Percentiles rank a stretch among this genome's conserved stretches.
phyloP scores from a whole-genome alignment of 148 eudicot genomes.

The Chenopodium berlandieri region DNA sequence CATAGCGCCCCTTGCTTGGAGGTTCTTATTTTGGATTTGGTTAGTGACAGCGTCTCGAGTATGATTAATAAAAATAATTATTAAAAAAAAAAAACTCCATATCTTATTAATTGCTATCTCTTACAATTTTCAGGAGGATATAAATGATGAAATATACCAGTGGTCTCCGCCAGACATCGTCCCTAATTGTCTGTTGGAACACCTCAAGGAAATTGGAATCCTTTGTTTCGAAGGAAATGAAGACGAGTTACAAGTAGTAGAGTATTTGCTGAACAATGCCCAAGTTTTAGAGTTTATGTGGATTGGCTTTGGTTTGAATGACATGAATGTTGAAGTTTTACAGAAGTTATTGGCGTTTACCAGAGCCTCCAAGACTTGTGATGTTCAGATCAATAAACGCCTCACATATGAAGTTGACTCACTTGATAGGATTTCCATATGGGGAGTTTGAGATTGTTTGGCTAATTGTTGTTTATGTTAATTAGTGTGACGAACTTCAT shows the following conservation, averaged over 20 bases:
- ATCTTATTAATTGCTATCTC: not conserved
- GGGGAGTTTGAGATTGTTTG: not conserved
- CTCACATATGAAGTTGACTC: not conserved
- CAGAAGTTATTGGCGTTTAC: not conserved
- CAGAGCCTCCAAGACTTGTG: not conserved
- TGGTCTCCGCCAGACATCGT: not conserved
- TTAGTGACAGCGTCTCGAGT: not conserved
- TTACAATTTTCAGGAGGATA: not conserved
- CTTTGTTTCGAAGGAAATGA: not conserved
- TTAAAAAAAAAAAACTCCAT: no score
- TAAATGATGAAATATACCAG: not conserved
- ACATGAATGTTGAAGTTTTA: not conserved
- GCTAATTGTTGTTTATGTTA: not conserved
- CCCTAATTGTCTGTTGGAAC: not conserved
- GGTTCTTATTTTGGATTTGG: constrained; percentile 2
- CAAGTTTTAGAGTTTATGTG: not conserved
- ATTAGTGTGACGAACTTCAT: not conserved
- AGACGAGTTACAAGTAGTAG: not conserved
- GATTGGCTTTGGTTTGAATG: not conserved
- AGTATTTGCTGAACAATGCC: not conserved
- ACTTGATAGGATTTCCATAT: not conserved
- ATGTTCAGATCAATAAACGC: not conserved
- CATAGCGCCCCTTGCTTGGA: not conserved
- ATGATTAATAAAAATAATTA: no score
- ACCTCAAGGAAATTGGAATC: not conserved